Evolutionary conservation across 2,329 filamentous ascomycete species (phyloP).

Genomic region (Paraconiothyrium sp.): DNA sequence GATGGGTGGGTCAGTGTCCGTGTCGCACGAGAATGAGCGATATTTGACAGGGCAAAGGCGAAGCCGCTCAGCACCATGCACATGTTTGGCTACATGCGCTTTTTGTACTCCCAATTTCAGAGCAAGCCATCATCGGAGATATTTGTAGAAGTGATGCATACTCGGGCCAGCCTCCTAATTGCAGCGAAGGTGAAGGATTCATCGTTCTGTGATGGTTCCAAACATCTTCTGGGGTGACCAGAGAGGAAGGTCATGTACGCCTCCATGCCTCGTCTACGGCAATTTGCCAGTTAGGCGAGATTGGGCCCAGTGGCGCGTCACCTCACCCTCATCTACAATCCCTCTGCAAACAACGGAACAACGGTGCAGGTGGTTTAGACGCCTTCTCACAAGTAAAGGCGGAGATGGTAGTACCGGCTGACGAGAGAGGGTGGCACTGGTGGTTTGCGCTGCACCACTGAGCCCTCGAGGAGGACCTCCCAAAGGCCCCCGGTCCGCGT

Average conservation of each 20-base stretch:
- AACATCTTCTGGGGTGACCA: constrained; percentile 1
- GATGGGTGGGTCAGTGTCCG: neutral
- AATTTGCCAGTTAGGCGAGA: constrained; percentile 24
- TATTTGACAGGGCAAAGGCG: neutral
- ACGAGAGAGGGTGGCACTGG: neutral
- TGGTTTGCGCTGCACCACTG: constrained; percentile 4
- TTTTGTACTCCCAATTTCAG: neutral
- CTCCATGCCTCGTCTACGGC: constrained; percentile 4
- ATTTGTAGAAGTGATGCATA: neutral
- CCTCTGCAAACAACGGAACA: neutral
- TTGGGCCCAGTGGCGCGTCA: constrained; percentile 6
- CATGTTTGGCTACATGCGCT: neutral
- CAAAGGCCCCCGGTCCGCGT: neutral
- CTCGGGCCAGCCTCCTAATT: neutral
- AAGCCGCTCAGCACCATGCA: neutral
- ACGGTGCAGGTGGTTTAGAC: neutral
- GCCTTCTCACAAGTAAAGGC: neutral
- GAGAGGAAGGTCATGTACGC: constrained; percentile 14
- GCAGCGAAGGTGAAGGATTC: neutral
- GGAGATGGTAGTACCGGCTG: constrained; percentile 2
- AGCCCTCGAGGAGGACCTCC: neutral
- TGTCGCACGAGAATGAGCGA: neutral
- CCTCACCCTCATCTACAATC: neutral
- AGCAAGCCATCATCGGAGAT: neutral
- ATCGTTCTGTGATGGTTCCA: constrained; percentile 1